phyloP scores from a whole-genome alignment of 805 yeast species.

The Candida sphagnicola region DNA sequence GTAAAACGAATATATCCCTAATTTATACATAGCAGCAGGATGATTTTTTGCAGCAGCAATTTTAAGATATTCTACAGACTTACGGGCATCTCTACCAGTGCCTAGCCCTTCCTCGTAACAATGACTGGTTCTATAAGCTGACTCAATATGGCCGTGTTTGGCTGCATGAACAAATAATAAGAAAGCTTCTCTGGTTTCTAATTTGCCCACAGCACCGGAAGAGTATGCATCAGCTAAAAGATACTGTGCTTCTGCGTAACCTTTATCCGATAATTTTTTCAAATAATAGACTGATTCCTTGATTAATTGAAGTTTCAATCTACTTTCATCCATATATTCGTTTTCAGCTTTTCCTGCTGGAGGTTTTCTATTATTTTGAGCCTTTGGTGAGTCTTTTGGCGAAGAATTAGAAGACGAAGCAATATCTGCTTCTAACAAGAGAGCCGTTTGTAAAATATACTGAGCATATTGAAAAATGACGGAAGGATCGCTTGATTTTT shows the following conservation, averaged over 20 bases:
- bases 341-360: conserved; percentile 1
- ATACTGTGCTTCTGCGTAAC: conserved; percentile 88
- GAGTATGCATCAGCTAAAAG: conserved; percentile 85
- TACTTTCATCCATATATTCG: conserved; percentile 17
- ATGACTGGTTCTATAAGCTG: conserved; percentile 85
- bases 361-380: not conserved
- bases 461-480: conserved; percentile 90
- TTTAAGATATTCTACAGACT: conserved; percentile 76
- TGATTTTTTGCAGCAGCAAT: conserved; percentile 89
- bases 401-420: conserved; percentile 11
- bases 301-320: conserved; percentile 51
- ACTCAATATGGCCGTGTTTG: conserved; percentile 87
- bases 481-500: conserved; percentile 77
- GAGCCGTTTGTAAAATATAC: conserved; percentile 81
- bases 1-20: conserved; percentile 83
- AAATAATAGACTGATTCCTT: conserved; percentile 75
- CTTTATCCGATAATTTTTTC: conserved; percentile 69
- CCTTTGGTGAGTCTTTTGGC: not conserved
- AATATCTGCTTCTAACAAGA: conserved; percentile 44
- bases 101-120: conserved; percentile 96
- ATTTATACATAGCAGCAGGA: conserved; percentile 94
- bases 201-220: conserved; percentile 78
- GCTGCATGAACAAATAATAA: conserved; percentile 82
- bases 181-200: conserved; percentile 76
- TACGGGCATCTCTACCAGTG: conserved; percentile 80